Conservation (phyloP, 2,329 filamentous ascomycete species). For the Clonostachys rhizophaga region DNA sequence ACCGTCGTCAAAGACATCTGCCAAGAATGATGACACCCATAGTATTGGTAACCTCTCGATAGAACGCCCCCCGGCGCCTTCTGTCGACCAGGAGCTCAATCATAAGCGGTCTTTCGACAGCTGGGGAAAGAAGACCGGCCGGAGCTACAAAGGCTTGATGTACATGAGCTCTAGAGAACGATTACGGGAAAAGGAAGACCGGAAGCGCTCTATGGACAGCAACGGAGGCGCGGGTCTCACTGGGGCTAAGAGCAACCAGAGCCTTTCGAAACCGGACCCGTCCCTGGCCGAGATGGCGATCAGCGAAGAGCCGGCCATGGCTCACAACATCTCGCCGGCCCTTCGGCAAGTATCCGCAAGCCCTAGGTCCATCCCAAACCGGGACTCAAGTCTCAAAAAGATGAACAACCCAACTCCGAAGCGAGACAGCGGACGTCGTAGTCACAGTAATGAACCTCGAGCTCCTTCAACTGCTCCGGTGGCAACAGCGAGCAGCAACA, state of each 20-base stretch:
- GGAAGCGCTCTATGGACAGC: conserved; percentile 37
- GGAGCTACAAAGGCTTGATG: conserved; percentile 56
- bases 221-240: neutral
- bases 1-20: conserved; percentile 55
- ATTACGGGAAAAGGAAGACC: conserved; percentile 60
- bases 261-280: conserved; percentile 34
- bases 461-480: conserved; percentile 27
- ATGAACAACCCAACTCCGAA: conserved; percentile 31
- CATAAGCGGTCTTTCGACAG: conserved; percentile 54
- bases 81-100: conserved; percentile 47
- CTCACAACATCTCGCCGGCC: conserved; percentile 15
- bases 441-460: conserved; percentile 45
- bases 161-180: conserved; percentile 72
- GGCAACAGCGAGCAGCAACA: conserved; percentile 32
- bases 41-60: conserved; percentile 63
- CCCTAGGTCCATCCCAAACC: conserved; percentile 49
- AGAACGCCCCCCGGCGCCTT: conserved; percentile 44
- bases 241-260: conserved; percentile 13
- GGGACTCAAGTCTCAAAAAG: conserved; percentile 65
- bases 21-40: conserved; percentile 49
- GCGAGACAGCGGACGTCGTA: conserved; percentile 19
- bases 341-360: neutral
- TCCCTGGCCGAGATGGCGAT: conserved; percentile 49
- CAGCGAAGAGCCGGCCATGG: conserved; percentile 43
- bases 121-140: conserved; percentile 53